Base-by-base conservation (phyloP, 306 rosid genomes). In the Corylus heterophylla region DNA sequence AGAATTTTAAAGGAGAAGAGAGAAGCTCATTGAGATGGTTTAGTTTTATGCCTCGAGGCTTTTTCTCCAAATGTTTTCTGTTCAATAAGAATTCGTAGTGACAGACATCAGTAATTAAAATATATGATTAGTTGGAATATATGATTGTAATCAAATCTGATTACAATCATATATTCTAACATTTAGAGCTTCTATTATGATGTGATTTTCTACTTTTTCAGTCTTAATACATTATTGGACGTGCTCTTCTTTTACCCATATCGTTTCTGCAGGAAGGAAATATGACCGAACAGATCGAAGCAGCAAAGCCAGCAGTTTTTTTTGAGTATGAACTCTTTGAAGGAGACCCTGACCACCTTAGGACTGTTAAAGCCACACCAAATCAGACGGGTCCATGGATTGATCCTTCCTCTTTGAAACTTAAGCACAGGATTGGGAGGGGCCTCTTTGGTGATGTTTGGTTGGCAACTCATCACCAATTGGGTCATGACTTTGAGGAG, bases 391-490 rank as follows among this genome's bases (percentile, higher is more conserved):
- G 79, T 85, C 89, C 92, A 12, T 85, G 98, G 97, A 90, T 90
- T 80, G 94, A 92, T 78, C 92, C 98, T 51, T 83, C 89, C 59
- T 85, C 88, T 42, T 83, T 95, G 87, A 95, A 92, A 76, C 98
- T 95, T 81, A 84, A 87, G 68, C 97, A 95, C 83, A 87, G 98
- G 82, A 90, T 92, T 77, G 98, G 97, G 13, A 84, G 96, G 73
- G 98, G 98, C 0, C 90, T 87, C 20, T 91, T 92, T 63, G 98
- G 98, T 49, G 98, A 95, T 81, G 92, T 95, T 80, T 95, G 97
- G 97, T 83, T 95, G 74, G 98, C 94, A 62, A 95, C 98, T 45
- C 96, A 80, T 85, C 97, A 92, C 80, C 98, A 84, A 70, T 89
- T 97, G 55, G 88, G 92, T 75, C 88, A 88, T 73, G 94, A 92